A percentile compares a stretch with the other conserved stretches of the same genome.
Evolutionary conservation across 108 stramenopile species (phyloP).

Genomic region (Skeletonema marinoi): DNA sequence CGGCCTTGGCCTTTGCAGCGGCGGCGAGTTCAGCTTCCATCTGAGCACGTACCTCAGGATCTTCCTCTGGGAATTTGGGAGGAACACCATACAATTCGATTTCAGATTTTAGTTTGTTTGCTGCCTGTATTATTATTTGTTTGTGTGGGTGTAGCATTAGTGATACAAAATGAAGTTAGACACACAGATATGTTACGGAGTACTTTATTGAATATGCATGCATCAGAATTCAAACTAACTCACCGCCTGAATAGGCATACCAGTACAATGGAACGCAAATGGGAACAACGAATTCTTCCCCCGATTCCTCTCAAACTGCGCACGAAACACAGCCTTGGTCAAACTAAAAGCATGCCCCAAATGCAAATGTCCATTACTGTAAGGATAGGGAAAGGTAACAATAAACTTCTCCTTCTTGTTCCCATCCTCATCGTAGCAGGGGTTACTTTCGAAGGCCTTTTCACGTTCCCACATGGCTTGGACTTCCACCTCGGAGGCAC

Average conservation of each 20-base stretch:
- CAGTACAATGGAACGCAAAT: constrained; percentile 99
- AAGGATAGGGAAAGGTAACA: constrained; percentile 98
- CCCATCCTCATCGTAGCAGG: constrained; percentile 27
- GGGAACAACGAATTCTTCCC: constrained; percentile 97
- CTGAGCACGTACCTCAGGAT: constrained; percentile 81
- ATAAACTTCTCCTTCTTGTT: constrained; percentile 80
- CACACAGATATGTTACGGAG: no score
- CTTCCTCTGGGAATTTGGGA: constrained; percentile 90
- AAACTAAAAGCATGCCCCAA: constrained; percentile 97
- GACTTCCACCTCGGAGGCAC: constrained; percentile 70
- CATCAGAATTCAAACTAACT: constrained; percentile 20
- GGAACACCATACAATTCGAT: constrained; percentile 88
- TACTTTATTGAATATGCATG: background rate
- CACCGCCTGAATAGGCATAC: constrained; percentile 99
- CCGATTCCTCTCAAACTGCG: constrained; percentile 91
- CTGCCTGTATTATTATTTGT: constrained; percentile 80
- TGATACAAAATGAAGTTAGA: background rate
- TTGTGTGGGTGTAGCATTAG: background rate
- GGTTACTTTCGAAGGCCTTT: constrained; percentile 77
- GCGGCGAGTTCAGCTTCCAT: constrained; percentile 81
- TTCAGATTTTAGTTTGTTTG: constrained; percentile 97
- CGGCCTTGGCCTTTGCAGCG: constrained; percentile 63
- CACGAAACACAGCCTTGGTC: constrained; percentile 96
- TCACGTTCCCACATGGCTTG: constrained; percentile 81
- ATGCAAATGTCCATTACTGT: constrained; percentile 98